phyloP scores from a whole-genome alignment of 768 basidiomycete genomes.

The Tulasnella sp. region DNA sequence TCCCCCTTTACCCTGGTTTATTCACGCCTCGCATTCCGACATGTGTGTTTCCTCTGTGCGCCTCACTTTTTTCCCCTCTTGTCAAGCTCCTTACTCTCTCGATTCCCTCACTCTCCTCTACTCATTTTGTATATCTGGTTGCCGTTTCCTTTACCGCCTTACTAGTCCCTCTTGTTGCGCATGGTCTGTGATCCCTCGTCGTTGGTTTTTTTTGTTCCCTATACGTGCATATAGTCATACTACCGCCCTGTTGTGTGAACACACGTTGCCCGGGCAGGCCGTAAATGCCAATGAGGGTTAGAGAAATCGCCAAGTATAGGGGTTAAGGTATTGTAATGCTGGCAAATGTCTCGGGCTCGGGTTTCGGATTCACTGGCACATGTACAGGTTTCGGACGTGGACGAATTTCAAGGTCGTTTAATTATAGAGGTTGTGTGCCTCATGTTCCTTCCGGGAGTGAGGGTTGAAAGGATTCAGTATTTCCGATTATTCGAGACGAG shows the following conservation, averaged over 20 bases:
- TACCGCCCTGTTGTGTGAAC: constrained; percentile 23
- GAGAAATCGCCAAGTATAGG: background rate
- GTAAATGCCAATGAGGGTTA: too few relatives aligned
- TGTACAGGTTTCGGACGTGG: too few relatives aligned
- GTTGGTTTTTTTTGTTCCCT: constrained; percentile 28
- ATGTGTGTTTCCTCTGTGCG: background rate
- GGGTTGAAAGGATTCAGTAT: background rate
- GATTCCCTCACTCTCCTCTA: constrained; percentile 26
- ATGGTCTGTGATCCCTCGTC: constrained; percentile 31
- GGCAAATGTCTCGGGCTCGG: background rate
- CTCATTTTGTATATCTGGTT: constrained; percentile 15
- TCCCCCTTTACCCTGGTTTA: background rate
- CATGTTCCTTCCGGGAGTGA: constrained; percentile 42
- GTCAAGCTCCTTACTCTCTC: constrained; percentile 23
- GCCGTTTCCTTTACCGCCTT: constrained; percentile 26
- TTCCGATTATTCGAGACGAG: background rate
- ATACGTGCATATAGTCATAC: constrained; percentile 33
- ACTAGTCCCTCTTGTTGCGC: constrained; percentile 32
- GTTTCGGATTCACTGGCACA: too few relatives aligned
- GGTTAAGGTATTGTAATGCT: background rate
- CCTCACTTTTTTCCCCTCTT: background rate
- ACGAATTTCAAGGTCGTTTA: background rate
- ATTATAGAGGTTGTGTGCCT: background rate
- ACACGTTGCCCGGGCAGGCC: constrained; percentile 13
- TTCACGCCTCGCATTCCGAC: background rate